Conservation (phyloP, 805 yeast species). For the Ogataea allantospora region DNA sequence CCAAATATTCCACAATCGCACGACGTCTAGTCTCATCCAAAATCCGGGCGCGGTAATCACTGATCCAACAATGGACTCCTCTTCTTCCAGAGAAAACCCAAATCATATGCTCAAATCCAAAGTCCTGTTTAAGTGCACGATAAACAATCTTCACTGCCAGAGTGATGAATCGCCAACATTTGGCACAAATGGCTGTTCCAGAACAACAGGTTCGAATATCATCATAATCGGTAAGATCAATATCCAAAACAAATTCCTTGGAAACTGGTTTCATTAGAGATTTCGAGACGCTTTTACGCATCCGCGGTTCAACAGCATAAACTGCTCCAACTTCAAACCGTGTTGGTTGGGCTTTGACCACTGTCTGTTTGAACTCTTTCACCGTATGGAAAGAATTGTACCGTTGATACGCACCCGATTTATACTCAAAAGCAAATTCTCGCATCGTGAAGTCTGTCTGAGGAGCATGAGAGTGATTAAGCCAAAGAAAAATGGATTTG, state of each 20-base stretch:
- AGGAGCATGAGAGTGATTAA: constrained; percentile 79
- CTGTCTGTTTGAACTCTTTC: constrained; percentile 77
- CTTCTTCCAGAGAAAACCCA: constrained; percentile 99
- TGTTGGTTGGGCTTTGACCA: constrained; percentile 71
- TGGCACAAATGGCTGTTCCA: constrained; percentile 77
- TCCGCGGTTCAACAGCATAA: constrained; percentile 83
- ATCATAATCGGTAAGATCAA: constrained; percentile 97
- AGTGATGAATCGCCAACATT: constrained; percentile 92
- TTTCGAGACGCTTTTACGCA: constrained; percentile 73
- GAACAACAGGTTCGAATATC: constrained; percentile 89
- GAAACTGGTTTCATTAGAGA: constrained; percentile 73
- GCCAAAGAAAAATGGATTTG: constrained; percentile 79
- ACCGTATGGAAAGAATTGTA: constrained; percentile 69
- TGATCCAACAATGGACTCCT: constrained; percentile 98
- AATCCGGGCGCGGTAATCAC: constrained; percentile 76
- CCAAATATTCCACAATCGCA: constrained; percentile 81
- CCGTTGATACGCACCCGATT: constrained; percentile 86
- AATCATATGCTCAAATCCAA: constrained; percentile 79
- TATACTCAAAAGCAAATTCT: constrained; percentile 89
- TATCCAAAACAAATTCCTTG: constrained; percentile 93
- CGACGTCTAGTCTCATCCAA: constrained; percentile 73
- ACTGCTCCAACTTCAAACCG: constrained; percentile 96
- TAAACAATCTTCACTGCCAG: constrained; percentile 79
- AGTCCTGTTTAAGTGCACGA: constrained; percentile 73
- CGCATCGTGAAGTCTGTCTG: constrained; percentile 78